Conservation (phyloP, 2,329 filamentous ascomycete species). For the Fusarium multiceps region DNA sequence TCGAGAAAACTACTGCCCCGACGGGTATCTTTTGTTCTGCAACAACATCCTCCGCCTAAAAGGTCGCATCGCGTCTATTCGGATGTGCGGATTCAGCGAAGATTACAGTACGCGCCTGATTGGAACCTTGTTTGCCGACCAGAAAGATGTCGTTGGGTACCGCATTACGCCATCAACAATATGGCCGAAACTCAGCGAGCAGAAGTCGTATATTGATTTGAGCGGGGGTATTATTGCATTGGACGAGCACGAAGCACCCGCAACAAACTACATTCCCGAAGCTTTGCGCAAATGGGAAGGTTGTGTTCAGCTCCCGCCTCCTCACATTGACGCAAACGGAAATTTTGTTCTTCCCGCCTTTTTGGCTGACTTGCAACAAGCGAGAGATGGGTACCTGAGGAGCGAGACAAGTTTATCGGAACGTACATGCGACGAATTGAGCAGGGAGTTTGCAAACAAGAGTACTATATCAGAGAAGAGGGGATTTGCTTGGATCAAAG, state of each 20-base stretch:
- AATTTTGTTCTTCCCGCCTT: constrained; percentile 24
- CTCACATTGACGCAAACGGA: constrained; percentile 31
- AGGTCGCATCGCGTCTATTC: constrained; percentile 47
- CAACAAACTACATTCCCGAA: background rate
- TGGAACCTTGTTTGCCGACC: constrained; percentile 43
- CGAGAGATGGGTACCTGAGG: constrained; percentile 12
- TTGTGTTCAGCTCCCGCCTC: constrained; percentile 45
- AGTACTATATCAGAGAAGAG: constrained; percentile 21
- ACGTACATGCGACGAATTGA: constrained; percentile 18
- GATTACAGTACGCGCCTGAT: constrained; percentile 47
- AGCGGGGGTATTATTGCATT: constrained; percentile 39
- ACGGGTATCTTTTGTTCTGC: constrained; percentile 48
- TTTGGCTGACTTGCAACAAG: constrained; percentile 29
- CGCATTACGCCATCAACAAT: constrained; percentile 48
- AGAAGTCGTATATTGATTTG: constrained; percentile 45
- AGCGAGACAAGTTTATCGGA: constrained; percentile 27
- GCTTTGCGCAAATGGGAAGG: constrained; percentile 32
- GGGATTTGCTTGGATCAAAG: constrained; percentile 22
- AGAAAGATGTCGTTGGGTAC: constrained; percentile 35
- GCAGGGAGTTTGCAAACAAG: background rate
- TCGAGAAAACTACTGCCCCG: constrained; percentile 46
- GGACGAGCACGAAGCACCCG: constrained; percentile 36
- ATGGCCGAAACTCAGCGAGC: constrained; percentile 48
- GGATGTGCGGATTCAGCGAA: constrained; percentile 54
- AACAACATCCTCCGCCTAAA: constrained; percentile 47